phyloP scores from a whole-genome alignment of 139 green algal genomes.

The Micractinium conductrix region DNA sequence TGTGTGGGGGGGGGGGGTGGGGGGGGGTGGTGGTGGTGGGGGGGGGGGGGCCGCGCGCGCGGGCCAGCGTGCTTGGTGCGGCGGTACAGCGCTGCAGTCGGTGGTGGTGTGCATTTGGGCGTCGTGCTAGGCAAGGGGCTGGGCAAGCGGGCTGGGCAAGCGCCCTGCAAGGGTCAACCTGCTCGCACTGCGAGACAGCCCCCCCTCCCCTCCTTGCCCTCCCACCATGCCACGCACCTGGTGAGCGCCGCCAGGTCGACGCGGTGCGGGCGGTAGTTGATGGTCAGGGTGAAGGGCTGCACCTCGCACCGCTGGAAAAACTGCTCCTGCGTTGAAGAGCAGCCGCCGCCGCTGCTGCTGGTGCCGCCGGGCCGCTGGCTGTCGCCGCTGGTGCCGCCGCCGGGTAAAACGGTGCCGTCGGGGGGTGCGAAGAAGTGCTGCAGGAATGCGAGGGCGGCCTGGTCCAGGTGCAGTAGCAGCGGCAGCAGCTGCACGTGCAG shows the following conservation, averaged over 20 bases:
- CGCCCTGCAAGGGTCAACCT: too few relatives aligned
- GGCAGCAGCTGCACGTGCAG: slow-evolving; percentile 58
- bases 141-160: too few relatives aligned
- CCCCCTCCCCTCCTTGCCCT: too few relatives aligned
- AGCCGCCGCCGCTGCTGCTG: neutral
- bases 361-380: neutral
- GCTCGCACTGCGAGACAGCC: too few relatives aligned
- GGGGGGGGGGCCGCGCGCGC: too few relatives aligned
- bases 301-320: slow-evolving; percentile 58
- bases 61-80: too few relatives aligned
- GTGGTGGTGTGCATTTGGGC: too few relatives aligned
- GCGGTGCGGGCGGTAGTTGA: slow-evolving; percentile 62
- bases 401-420: neutral
- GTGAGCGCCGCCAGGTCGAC: slow-evolving; percentile 69
- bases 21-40: too few relatives aligned
- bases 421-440: slow-evolving; percentile 41
- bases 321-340: neutral
- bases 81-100: too few relatives aligned
- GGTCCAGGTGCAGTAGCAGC: slow-evolving; percentile 64
- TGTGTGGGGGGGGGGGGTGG: too few relatives aligned
- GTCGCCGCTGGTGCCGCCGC: neutral
- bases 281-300: slow-evolving; percentile 42
- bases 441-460: slow-evolving; percentile 70
- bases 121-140: too few relatives aligned
- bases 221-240: too few relatives aligned